Conservation (phyloP, 2,329 filamentous ascomycete genomes). For the Trichoderma semiorbis region DNA sequence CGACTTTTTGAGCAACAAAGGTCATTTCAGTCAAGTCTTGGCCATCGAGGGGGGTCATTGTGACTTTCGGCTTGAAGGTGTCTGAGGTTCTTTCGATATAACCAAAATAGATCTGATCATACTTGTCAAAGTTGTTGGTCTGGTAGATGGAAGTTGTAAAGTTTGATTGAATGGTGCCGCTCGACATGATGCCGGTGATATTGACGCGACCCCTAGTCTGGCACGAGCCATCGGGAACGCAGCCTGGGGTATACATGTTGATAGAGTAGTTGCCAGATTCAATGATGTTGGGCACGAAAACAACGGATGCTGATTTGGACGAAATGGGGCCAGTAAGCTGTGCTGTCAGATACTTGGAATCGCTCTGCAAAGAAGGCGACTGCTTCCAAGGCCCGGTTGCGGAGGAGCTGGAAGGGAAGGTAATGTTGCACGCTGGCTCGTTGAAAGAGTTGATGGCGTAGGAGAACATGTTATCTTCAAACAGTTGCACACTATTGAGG, state of each 20-base stretch:
- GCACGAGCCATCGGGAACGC: constrained; percentile 75
- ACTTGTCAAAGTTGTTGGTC: constrained; percentile 95
- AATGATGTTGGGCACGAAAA: constrained; percentile 78
- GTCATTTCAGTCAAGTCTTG: constrained; percentile 62
- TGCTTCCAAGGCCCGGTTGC: constrained; percentile 71
- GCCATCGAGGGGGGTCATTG: constrained; percentile 64
- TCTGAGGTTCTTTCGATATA: constrained; percentile 71
- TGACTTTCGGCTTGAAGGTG: constrained; percentile 77
- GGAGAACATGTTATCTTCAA: constrained; percentile 77
- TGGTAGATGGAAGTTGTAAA: constrained; percentile 69
- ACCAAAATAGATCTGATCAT: constrained; percentile 86
- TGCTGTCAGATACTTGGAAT: constrained; percentile 73
- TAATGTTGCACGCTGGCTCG: constrained; percentile 71
- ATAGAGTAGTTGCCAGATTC: constrained; percentile 91
- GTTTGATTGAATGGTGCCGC: constrained; percentile 42
- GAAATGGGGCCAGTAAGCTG: constrained; percentile 55
- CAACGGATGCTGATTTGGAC: constrained; percentile 62
- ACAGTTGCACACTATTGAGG: constrained; percentile 80
- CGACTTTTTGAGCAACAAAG: constrained; percentile 84
- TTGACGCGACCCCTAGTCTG: constrained; percentile 73
- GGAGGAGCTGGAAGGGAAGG: constrained; percentile 61
- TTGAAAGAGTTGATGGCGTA: constrained; percentile 89
- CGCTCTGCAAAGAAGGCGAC: constrained; percentile 64
- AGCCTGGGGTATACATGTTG: constrained; percentile 89
- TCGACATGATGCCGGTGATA: constrained; percentile 68